Percentiles rank a stretch among this genome's conserved stretches.
Conservation (phyloP, 441 rosid genomes). For the Pelargonium fulgidum region DNA sequence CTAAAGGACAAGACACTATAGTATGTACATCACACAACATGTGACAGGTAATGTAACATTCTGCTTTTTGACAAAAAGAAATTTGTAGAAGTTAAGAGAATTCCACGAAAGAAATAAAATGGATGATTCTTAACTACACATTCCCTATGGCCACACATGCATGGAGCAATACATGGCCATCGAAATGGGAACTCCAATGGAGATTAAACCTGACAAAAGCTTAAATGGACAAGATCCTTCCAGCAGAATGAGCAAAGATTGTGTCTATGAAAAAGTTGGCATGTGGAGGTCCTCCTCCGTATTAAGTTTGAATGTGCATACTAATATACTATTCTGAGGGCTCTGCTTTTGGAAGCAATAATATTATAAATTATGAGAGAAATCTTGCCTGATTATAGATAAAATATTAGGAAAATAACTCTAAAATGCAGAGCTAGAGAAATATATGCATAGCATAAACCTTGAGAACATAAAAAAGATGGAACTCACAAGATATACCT, state of each 20-base stretch:
- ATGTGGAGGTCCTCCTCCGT: conserved; percentile 2
- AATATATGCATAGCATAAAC: conserved; percentile 4
- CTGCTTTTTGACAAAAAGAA: neutral
- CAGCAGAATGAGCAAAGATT: conserved; percentile 28
- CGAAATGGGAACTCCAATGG: conserved; percentile 31
- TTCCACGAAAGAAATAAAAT: conserved; percentile 30
- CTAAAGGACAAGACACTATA: neutral
- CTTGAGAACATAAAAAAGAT: neutral
- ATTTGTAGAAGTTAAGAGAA: conserved; percentile 6
- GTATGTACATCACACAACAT: neutral
- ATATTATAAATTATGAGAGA: neutral
- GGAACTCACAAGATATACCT: neutral
- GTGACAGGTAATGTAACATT: neutral
- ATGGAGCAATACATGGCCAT: conserved; percentile 5
- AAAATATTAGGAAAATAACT: neutral
- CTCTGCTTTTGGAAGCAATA: neutral
- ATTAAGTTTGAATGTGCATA: neutral
- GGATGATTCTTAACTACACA: conserved; percentile 26
- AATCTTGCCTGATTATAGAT: neutral
- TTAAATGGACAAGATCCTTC: conserved; percentile 34
- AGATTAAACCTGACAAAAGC: conserved; percentile 40
- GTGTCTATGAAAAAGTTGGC: conserved; percentile 33
- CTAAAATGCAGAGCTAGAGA: neutral
- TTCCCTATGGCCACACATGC: conserved; percentile 22
- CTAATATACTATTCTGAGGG: neutral